Percentiles rank a stretch among this genome's conserved stretches.
Evolutionary conservation across 2,329 filamentous ascomycete genomes (phyloP).

Genomic region (Claviceps sp.): DNA sequence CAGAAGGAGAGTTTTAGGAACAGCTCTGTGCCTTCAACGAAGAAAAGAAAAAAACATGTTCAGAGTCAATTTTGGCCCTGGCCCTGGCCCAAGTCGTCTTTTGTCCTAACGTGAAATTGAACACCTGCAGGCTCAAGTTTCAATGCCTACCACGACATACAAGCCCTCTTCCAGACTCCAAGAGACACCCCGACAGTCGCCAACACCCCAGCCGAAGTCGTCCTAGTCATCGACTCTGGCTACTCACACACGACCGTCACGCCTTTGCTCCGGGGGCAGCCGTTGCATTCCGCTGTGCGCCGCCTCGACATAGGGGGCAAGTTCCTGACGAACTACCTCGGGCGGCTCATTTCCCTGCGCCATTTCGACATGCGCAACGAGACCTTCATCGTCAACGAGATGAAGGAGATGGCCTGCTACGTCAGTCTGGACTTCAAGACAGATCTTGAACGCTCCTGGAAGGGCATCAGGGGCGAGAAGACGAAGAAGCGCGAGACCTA

Average conservation of each 20-base stretch:
- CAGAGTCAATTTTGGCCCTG: too few species aligned
- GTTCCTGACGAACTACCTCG: constrained; percentile 82
- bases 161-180: constrained; percentile 51
- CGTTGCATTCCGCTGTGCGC: constrained; percentile 68
- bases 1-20: too few species aligned
- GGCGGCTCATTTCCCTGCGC: constrained; percentile 74
- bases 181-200: constrained; percentile 27
- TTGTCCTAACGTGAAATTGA: too few species aligned
- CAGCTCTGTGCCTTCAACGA: too few species aligned
- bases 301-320: constrained; percentile 87
- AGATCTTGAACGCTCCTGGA: constrained; percentile 78
- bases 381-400: constrained; percentile 83
- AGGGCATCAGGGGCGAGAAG: constrained; percentile 50
- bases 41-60: too few species aligned
- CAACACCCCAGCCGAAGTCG: constrained; percentile 54
- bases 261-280: constrained; percentile 66
- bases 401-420: constrained; percentile 84
- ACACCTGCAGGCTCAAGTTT: constrained; percentile 47
- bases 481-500: constrained; percentile 37
- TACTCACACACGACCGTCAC: constrained; percentile 90
- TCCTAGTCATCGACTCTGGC: constrained; percentile 82
- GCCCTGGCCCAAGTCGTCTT: too few species aligned
- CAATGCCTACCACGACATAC: constrained; percentile 72
- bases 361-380: constrained; percentile 96
- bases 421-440: constrained; percentile 61